A percentile compares a stretch with the other conserved stretches of the same genome.
Evolutionary conservation across 139 green algal genomes (phyloP).

Genomic region (Coelastrella sp.): DNA sequence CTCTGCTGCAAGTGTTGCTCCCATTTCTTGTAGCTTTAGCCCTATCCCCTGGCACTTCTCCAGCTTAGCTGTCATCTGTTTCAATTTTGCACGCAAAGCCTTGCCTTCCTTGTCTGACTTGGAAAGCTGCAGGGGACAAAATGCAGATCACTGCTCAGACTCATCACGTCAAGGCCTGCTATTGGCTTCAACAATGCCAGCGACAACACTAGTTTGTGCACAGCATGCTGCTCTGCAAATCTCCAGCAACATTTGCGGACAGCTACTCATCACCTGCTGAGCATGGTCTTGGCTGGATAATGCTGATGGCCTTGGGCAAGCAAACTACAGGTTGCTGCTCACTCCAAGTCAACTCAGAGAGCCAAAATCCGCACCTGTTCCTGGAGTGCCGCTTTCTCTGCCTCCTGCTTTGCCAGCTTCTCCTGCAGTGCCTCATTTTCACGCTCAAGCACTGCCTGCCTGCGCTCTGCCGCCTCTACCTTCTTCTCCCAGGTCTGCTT

Average conservation of each 20-base stretch:
- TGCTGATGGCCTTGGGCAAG: not conserved
- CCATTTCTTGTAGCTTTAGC: constrained; percentile 34
- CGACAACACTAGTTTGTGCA: not conserved
- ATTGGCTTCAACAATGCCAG: not conserved
- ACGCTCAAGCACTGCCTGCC: constrained; percentile 19
- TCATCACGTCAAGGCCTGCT: not conserved
- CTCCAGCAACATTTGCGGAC: not conserved
- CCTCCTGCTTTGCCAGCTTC: constrained; percentile 18
- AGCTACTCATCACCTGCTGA: not conserved
- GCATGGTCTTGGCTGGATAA: not conserved
- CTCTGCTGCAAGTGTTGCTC: not conserved
- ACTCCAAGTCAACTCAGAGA: not conserved
- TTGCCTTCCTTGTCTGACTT: constrained; percentile 38
- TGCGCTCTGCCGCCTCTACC: constrained; percentile 7
- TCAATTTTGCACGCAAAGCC: constrained; percentile 19
- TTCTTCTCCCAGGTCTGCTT: constrained; percentile 16
- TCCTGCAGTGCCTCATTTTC: constrained; percentile 34
- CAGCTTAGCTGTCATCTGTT: constrained; percentile 14
- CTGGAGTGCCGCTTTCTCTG: constrained; percentile 27
- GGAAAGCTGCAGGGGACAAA: constrained; percentile 26
- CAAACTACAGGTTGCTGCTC: not conserved
- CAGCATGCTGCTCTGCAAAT: not conserved
- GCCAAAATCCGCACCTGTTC: constrained; percentile 10
- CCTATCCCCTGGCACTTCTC: constrained; percentile 22
- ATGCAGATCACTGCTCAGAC: not conserved